Evolutionary conservation across 129 eudicot genomes (phyloP), one percentile per base, ranked within the genome.

Genomic region (Rutidosis leptorrhynchoides): DNA sequence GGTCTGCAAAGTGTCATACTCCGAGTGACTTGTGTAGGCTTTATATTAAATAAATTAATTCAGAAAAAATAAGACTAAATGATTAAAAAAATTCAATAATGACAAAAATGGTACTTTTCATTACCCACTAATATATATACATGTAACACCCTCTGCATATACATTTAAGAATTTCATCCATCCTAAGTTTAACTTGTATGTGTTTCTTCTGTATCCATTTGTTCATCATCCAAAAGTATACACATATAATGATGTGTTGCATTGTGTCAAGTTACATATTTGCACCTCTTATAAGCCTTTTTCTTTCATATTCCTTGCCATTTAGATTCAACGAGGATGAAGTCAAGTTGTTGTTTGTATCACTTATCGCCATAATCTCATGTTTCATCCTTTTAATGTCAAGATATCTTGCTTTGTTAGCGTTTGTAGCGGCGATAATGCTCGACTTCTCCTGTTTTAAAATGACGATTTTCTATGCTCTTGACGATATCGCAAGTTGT

Each of bases 301-400:
- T 62, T 19, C 66, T 58, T 57, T 27, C 67, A 2, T 70, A 43
- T 43, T 60, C 42, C 16, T 35, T 62, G 19, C 70, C 77, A 30
- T 62, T 72, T 16, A 51, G 35, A 24, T 72, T 72, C 33, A 37
- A 72, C 45, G 77, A 72, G 42, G 63, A 64, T 22, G 77, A 72
- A 72, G 22, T 72, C 63, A 32, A 26, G 26, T 9, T 62, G 20
- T 51, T 62, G 33, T 72, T 72, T 40, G n/a, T 54, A 33, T 72
- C 45, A 12, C 5, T 62, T 52, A 51, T 72, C 30, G 19, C 30
- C 54, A 23, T 62, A 27, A 1, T n/a, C 53, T 3, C 61, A 28
- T 62, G 61, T 40, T 0, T 71, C 48, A 30, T 49, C 24, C 19
- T 62, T 5, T 1, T 72, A 16, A 16, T 72, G 24, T 72, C 55